These are phyloP conservation scores for Pontederia crassipes DNA, from an alignment of 176 grass and related monocot species.

Conservation along the genomic window DNA sequence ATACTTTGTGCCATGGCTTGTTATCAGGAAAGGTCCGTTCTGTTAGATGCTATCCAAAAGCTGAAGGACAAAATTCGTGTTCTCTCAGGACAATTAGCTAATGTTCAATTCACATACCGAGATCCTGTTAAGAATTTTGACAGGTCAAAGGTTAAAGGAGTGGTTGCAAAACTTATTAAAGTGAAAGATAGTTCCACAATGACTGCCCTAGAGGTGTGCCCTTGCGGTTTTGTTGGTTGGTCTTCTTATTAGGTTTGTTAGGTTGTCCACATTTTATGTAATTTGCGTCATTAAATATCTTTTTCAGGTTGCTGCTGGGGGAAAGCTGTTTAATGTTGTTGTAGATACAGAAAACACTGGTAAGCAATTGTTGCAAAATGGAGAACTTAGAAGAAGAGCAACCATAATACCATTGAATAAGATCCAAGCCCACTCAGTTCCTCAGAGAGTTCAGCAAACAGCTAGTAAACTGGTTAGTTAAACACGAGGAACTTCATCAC, in stretches of 20 bases:
- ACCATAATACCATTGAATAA: slow-evolving; percentile 96
- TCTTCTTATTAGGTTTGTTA: slow-evolving; percentile 6
- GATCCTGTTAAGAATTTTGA: slow-evolving; percentile 86
- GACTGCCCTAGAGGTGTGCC: slow-evolving; percentile 79
- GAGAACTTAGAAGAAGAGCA: slow-evolving; percentile 58
- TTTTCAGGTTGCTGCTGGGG: slow-evolving; percentile 77
- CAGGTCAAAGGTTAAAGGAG: slow-evolving; percentile 96
- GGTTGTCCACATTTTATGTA: slow-evolving; percentile 8
- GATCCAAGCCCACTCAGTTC: slow-evolving; percentile 51
- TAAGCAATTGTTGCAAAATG: slow-evolving; percentile 69
- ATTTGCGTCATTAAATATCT: slow-evolving; percentile 16
- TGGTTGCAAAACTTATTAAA: slow-evolving; percentile 77
- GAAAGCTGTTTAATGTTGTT: slow-evolving; percentile 82
- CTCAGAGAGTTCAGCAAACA: slow-evolving; percentile 61
- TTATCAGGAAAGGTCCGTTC: slow-evolving; percentile 46
- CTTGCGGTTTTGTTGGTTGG: slow-evolving; percentile 1
- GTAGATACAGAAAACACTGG: slow-evolving; percentile 90
- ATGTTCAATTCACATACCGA: slow-evolving; percentile 67
- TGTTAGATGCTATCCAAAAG: slow-evolving; percentile 49
- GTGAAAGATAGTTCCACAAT: slow-evolving; percentile 84
- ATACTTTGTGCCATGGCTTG: not conserved
- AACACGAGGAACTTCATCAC: too few relatives aligned
- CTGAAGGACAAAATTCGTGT: slow-evolving; percentile 51
- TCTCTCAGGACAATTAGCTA: slow-evolving; percentile 58
- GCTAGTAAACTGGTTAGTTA: slow-evolving; percentile 63